phyloP scores from a whole-genome alignment of 2,329 filamentous ascomycete genomes.

The Aspergillus awamori region DNA sequence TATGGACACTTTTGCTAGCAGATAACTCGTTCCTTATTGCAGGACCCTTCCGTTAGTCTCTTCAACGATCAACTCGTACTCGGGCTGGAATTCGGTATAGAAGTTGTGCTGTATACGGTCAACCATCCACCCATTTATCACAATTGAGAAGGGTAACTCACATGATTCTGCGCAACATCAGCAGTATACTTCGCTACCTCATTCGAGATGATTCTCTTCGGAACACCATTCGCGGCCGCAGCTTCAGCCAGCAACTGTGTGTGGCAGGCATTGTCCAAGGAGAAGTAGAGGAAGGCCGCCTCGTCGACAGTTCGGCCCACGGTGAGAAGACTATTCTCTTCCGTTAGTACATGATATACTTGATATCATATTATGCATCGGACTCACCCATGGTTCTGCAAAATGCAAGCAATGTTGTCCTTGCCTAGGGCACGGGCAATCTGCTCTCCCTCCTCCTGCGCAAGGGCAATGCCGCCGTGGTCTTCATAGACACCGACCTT shows the following conservation, averaged over 20 bases:
- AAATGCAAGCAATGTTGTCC: constrained; percentile 45
- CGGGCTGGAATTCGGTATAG: constrained; percentile 45
- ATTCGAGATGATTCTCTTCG: constrained; percentile 39
- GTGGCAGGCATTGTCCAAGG: constrained; percentile 47
- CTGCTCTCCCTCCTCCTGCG: constrained; percentile 42
- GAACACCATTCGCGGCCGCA: constrained; percentile 42
- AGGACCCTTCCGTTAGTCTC: constrained; percentile 41
- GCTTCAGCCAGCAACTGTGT: constrained; percentile 47
- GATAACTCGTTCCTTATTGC: constrained; percentile 11
- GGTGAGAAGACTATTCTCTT: constrained; percentile 38
- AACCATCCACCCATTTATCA: constrained; percentile 3
- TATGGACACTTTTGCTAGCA: background rate
- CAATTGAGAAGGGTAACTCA: constrained; percentile 19
- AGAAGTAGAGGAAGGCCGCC: constrained; percentile 43
- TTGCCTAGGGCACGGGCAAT: constrained; percentile 44
- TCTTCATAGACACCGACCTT: constrained; percentile 43
- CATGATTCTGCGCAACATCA: constrained; percentile 39
- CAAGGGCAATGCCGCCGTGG: constrained; percentile 46
- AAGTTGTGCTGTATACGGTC: constrained; percentile 38
- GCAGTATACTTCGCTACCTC: constrained; percentile 42
- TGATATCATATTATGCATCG: background rate
- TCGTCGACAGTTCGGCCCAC: constrained; percentile 47
- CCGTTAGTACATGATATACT: constrained; percentile 11
- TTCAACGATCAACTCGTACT: constrained; percentile 43
- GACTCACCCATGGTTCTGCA: constrained; percentile 46